These are phyloP conservation scores for Cercospora zeae-maydis DNA, from an alignment of 2,329 filamentous ascomycete species.

Conservation along the genomic window DNA sequence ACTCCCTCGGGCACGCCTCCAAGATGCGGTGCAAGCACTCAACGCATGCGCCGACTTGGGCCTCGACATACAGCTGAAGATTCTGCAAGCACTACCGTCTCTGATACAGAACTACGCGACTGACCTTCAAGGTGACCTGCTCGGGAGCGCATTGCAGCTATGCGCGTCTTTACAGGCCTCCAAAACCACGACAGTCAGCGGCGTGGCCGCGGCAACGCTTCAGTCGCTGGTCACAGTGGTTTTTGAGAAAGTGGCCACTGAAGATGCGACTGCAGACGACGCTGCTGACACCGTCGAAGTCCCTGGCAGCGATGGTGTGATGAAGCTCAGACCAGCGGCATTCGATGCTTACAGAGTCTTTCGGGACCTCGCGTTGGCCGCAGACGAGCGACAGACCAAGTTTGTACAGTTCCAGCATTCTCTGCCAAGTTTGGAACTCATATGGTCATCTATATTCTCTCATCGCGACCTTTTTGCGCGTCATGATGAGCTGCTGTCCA, in stretches of 20 bases:
- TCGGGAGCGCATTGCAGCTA: slow-evolving; percentile 80
- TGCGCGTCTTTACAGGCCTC: slow-evolving; percentile 87
- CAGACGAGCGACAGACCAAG: slow-evolving; percentile 76
- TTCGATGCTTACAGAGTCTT: slow-evolving; percentile 85
- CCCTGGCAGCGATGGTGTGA: slow-evolving; percentile 59
- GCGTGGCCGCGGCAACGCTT: slow-evolving; percentile 91
- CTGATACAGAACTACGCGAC: slow-evolving; percentile 84
- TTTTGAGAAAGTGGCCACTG: slow-evolving; percentile 82
- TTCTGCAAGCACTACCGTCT: slow-evolving; percentile 85
- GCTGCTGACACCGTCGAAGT: slow-evolving; percentile 61
- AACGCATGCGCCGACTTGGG: slow-evolving; percentile 70
- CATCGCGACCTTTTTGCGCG: slow-evolving; percentile 74
- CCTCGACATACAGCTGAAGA: slow-evolving; percentile 91
- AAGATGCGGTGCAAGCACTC: slow-evolving; percentile 83
- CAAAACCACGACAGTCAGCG: slow-evolving; percentile 90
- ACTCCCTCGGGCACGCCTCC: slow-evolving; percentile 72
- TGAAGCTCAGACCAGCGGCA: slow-evolving; percentile 70
- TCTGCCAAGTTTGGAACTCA: slow-evolving; percentile 79
- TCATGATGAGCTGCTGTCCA: slow-evolving; percentile 76
- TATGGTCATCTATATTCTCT: slow-evolving; percentile 84
- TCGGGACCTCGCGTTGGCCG: slow-evolving; percentile 82
- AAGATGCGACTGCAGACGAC: slow-evolving; percentile 65
- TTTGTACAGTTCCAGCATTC: slow-evolving; percentile 73
- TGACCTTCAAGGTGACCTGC: slow-evolving; percentile 73
- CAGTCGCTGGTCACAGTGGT: slow-evolving; percentile 90